Percentiles rank a stretch among this genome's conserved stretches.
phyloP scores from a whole-genome alignment of 2,329 filamentous ascomycete species.

The Calonectria montana region DNA sequence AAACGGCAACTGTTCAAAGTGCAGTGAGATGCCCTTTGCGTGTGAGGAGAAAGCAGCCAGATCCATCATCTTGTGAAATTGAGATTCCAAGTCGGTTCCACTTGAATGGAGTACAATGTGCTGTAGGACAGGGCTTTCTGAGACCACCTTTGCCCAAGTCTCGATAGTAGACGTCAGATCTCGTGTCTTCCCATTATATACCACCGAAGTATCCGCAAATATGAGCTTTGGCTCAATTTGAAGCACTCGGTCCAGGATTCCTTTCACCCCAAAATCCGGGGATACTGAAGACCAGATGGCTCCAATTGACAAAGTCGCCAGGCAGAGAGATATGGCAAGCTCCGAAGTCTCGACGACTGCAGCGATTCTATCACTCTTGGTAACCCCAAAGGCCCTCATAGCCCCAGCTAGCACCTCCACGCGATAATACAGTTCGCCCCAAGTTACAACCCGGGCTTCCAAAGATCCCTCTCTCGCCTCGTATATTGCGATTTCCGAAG shows the following conservation, averaged over 20 bases:
- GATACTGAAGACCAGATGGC: conserved; percentile 15
- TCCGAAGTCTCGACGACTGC: neutral
- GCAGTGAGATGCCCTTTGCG: neutral
- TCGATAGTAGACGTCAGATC: neutral
- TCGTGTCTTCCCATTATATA: conserved; percentile 11
- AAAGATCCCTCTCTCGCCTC: conserved; percentile 6
- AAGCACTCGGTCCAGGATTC: conserved; percentile 8
- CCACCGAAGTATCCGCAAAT: neutral
- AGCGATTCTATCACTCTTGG: conserved; percentile 4
- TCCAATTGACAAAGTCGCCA: conserved; percentile 14
- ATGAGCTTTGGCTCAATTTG: conserved; percentile 13
- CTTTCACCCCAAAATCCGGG: conserved; percentile 2
- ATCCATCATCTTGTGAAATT: neutral
- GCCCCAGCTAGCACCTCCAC: neutral
- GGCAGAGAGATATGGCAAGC: neutral
- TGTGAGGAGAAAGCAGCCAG: neutral
- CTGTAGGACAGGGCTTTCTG: neutral
- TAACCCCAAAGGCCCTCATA: conserved; percentile 1
- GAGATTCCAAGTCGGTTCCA: neutral
- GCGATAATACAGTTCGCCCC: neutral
- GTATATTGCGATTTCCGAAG: neutral
- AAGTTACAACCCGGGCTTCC: neutral
- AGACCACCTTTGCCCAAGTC: neutral
- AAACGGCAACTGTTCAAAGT: conserved; percentile 9
- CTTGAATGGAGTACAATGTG: neutral